Evolutionary conservation across 805 yeast species (phyloP), one percentile per base, ranked within the genome.

Genomic region (Hanseniaspora guilliermondii): DNA sequence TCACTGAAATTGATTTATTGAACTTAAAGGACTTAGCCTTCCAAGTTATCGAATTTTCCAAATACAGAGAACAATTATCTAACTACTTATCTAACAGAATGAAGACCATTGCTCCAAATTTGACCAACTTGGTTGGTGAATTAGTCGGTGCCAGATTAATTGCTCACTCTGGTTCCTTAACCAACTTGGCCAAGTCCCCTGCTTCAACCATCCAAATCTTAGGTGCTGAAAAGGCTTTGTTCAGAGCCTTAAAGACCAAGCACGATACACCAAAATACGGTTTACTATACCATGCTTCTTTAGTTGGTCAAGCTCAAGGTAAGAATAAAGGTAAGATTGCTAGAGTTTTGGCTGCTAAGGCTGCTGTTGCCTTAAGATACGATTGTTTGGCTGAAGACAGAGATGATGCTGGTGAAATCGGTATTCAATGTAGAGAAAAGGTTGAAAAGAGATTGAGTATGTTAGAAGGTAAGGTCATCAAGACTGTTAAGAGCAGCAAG

Each of bases 241-340:
- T 93, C 80, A 84, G 98, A 76, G 98, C 98, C 59, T 81, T 93
- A 67, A 93, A 93, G 78, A 93, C 98, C 57, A 93, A 93, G 73
- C 96, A 89, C 65, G 96, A 93, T 71, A 93, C 98, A 58, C 98
- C 98, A 68, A 93, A 93, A 72, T 93, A 93, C 68, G 98, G 98
- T 76, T 76, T 93, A 65, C 77, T 93, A 62, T 93, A 93, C 76
- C 97, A 93, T 69, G 96, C 97, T 56, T 87, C 96, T 32, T 77
- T 93, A 60, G 94, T 93, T 62, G 98, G 98, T 60, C 96, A 91
- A 77, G 98, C 98, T 56, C 78, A 95, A 50, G 96, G 96, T 73
- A 85, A 85, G 73, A 93, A 93, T 76, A 93, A 93, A 78, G 98
- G 98, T 76, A 93, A 89, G 77, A 87, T 93, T 69, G 97, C 98